Evolutionary conservation across 2,329 filamentous ascomycete species (phyloP).

Genomic region (Xylaria sp.): DNA sequence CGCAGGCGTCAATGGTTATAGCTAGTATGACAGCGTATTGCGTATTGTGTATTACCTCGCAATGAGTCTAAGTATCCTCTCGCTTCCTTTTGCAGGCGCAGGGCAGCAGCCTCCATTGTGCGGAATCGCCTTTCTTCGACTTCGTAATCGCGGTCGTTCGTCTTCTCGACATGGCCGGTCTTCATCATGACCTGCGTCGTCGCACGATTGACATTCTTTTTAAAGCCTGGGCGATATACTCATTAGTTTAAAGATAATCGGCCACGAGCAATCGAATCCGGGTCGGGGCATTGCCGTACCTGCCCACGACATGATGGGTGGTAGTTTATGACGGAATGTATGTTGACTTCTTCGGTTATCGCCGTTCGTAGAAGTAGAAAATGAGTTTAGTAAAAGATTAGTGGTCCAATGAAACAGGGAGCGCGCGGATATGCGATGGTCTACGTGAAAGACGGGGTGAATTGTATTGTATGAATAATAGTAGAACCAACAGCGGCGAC

Average conservation of each 20-base stretch:
- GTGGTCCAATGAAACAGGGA: background rate
- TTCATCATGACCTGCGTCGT: constrained; percentile 99
- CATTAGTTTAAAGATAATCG: constrained; percentile 31
- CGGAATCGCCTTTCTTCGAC: constrained; percentile 96
- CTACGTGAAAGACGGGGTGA: background rate
- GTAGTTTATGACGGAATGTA: constrained; percentile 24
- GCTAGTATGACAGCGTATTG: too few relatives aligned
- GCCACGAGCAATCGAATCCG: background rate
- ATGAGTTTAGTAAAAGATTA: background rate
- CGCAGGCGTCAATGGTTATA: constrained; percentile 62
- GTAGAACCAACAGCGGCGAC: background rate
- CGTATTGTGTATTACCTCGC: constrained; percentile 67
- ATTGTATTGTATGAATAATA: background rate
- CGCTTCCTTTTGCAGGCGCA: constrained; percentile 94
- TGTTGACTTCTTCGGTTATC: background rate
- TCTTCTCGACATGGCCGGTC: constrained; percentile 98
- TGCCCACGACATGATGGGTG: constrained; percentile 75
- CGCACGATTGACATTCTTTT: constrained; percentile 98
- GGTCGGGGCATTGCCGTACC: constrained; percentile 55
- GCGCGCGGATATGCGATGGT: background rate
- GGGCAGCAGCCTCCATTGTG: constrained; percentile 95
- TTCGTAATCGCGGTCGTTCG: constrained; percentile 98
- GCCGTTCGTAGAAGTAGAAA: background rate
- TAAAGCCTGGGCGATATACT: constrained; percentile 70
- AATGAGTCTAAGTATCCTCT: constrained; percentile 98